Evolutionary conservation across 768 basidiomycete species (phyloP).

Genomic region (Trametes meyenii): DNA sequence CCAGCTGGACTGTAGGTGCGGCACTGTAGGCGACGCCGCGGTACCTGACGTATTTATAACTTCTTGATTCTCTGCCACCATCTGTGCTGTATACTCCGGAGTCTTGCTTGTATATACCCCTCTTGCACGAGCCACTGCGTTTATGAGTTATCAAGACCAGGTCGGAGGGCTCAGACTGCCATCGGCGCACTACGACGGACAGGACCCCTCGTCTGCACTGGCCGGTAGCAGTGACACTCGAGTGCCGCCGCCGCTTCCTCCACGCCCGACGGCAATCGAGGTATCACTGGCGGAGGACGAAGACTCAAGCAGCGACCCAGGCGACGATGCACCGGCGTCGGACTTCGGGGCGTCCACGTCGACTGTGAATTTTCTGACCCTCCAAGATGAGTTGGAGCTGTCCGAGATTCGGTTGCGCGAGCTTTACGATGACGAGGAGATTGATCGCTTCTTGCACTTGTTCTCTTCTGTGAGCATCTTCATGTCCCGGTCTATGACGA

Average conservation of each 20-base stretch:
- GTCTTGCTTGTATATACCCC: background rate
- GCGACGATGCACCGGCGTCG: background rate
- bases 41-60: background rate
- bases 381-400: conserved; percentile 36
- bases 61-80: background rate
- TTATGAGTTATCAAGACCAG: background rate
- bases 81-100: background rate
- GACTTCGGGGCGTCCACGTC: background rate
- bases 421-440: conserved; percentile 65
- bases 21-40: background rate
- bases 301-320: background rate
- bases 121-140: too few relatives aligned
- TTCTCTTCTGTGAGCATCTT: conserved; percentile 56
- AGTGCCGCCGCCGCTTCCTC: conserved; percentile 8
- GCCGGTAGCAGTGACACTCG: background rate
- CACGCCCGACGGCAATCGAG: background rate
- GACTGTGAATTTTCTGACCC: background rate
- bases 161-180: background rate
- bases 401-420: conserved; percentile 58
- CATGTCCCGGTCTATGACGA: background rate
- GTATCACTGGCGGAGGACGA: background rate
- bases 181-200: background rate
- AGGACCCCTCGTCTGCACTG: background rate
- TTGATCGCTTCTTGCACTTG: conserved; percentile 58
- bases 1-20: too few relatives aligned